Conservation (phyloP, 1,284 basidiomycete genomes). For the Microbotryum scabiosae region DNA sequence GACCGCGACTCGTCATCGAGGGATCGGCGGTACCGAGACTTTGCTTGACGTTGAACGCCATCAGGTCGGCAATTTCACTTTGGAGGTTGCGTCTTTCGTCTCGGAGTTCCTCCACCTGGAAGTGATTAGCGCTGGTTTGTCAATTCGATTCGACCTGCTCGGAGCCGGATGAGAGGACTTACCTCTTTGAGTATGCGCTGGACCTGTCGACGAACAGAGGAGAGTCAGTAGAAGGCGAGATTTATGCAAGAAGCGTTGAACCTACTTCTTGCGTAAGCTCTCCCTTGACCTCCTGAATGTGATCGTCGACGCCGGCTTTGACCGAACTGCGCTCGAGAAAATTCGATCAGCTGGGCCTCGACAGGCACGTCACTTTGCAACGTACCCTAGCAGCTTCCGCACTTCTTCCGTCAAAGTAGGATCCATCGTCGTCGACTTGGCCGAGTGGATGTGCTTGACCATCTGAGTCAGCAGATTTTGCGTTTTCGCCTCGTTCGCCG, state of each 20-base stretch:
- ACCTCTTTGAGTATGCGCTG: slow-evolving; percentile 30
- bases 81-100: slow-evolving; percentile 27
- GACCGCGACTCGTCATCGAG: too few relatives aligned
- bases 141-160: neutral
- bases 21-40: too few relatives aligned
- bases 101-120: slow-evolving; percentile 22
- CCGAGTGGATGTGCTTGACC: slow-evolving; percentile 8
- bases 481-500: neutral
- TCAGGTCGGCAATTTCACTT: slow-evolving; percentile 22
- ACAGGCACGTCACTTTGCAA: neutral
- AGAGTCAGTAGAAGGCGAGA: neutral
- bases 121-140: too few relatives aligned
- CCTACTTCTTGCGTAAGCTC: slow-evolving; percentile 24
- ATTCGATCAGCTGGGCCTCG: neutral
- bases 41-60: slow-evolving; percentile 6
- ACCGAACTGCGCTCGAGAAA: slow-evolving; percentile 5
- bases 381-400: slow-evolving; percentile 16
- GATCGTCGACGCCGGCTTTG: slow-evolving; percentile 21
- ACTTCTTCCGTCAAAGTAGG: slow-evolving; percentile 18
- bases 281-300: slow-evolving; percentile 23
- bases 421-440: slow-evolving; percentile 15
- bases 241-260: neutral
- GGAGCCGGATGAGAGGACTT: neutral
- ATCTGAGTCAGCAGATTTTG: slow-evolving; percentile 12
- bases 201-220: slow-evolving; percentile 1